Evolutionary conservation across 1,284 basidiomycete genomes (phyloP).

Genomic region (Thecaphora frezii): DNA sequence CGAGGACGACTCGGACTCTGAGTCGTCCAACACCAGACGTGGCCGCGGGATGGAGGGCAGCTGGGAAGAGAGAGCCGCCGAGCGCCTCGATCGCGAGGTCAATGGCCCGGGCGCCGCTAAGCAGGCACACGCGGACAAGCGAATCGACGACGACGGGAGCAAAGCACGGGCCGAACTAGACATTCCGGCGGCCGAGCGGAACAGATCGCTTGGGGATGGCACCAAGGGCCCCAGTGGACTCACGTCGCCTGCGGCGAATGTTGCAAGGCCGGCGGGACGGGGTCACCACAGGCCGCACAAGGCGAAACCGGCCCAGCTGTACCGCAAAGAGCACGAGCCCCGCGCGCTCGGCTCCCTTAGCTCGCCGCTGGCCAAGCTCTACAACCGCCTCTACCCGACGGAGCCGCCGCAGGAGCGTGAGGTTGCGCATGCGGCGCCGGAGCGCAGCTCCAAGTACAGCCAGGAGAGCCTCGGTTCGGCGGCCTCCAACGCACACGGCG

Average conservation of each 20-base stretch:
- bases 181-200: no score
- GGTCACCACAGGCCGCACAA: not conserved
- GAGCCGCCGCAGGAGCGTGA: constrained; percentile 11
- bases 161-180: not conserved
- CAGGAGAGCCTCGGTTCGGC: no score
- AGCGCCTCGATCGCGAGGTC: constrained; percentile 9
- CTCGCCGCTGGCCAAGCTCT: constrained; percentile 29
- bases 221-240: no score
- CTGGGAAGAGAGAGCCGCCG: constrained; percentile 21
- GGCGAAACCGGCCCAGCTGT: not conserved
- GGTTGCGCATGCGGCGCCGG: no score
- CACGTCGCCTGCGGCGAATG: no score
- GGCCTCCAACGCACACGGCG: no score
- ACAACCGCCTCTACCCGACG: constrained; percentile 9
- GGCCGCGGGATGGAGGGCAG: constrained; percentile 9
- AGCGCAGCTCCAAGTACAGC: no score
- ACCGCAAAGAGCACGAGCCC: constrained; percentile 7
- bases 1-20: constrained; percentile 2
- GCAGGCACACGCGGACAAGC: not conserved
- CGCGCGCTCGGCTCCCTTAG: constrained; percentile 27
- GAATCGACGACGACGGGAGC: no score
- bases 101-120: not conserved
- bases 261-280: no score
- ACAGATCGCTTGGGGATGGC: no score
- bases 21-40: no score